Percentiles rank a stretch among this genome's conserved stretches.
phyloP scores from a whole-genome alignment of 2,329 filamentous ascomycete genomes.

The Leptographium radiaticola region DNA sequence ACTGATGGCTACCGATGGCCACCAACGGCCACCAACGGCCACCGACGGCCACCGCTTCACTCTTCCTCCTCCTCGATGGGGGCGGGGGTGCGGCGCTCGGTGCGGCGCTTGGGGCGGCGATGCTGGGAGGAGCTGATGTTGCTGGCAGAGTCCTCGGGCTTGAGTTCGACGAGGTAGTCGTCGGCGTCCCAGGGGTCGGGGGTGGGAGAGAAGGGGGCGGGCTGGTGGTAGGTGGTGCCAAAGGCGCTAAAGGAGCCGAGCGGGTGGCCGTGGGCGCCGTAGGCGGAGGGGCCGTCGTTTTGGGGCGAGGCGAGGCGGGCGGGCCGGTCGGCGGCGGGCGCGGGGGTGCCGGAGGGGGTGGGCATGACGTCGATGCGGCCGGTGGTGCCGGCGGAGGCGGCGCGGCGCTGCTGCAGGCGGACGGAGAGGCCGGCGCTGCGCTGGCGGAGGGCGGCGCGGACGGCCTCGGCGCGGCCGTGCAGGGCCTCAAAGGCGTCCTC shows the following conservation, averaged over 20 bases:
- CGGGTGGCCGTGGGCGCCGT: neutral
- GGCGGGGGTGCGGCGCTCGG: constrained; percentile 58
- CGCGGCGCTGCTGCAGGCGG: constrained; percentile 45
- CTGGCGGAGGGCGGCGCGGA: constrained; percentile 67
- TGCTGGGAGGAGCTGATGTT: constrained; percentile 63
- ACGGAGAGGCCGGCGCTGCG: constrained; percentile 64
- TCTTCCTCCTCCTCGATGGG: constrained; percentile 58
- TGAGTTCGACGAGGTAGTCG: constrained; percentile 46
- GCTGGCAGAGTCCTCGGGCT: constrained; percentile 68
- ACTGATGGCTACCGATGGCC: too few species aligned
- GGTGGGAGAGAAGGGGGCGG: constrained; percentile 29
- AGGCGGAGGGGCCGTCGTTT: neutral
- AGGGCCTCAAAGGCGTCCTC: constrained; percentile 89
- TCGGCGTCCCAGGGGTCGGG: constrained; percentile 44
- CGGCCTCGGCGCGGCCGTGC: constrained; percentile 71
- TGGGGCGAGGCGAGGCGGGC: neutral
- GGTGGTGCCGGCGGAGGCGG: too few species aligned
- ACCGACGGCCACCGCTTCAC: too few species aligned
- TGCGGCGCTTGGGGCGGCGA: constrained; percentile 52
- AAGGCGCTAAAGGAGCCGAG: neutral
- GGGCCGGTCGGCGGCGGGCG: neutral
- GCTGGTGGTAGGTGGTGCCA: neutral
- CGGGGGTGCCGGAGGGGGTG: constrained; percentile 18
- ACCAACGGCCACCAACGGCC: too few species aligned
- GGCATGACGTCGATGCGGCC: constrained; percentile 40